Percentiles rank a stretch among this genome's conserved stretches.
Conservation (phyloP, 331 rosid species). For the Quercus lobata region DNA sequence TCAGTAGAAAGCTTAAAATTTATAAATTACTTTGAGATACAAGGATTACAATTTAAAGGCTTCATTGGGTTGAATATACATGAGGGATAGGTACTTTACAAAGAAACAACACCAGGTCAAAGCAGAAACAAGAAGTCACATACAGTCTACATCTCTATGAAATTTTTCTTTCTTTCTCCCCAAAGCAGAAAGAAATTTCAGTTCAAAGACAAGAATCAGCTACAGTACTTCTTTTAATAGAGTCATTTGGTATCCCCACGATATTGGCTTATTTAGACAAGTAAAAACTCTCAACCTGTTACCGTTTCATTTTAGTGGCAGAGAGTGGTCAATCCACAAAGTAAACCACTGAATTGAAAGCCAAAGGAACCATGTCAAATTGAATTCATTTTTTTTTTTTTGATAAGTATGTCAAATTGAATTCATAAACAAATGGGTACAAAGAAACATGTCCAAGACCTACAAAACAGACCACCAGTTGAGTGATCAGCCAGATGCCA, state of each 20-base stretch:
- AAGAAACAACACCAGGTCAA: not conserved
- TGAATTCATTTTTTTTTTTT: too few species aligned
- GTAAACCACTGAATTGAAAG: not conserved
- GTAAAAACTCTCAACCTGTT: not conserved
- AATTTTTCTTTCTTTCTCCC: not conserved
- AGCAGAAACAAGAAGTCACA: not conserved
- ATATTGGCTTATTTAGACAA: not conserved
- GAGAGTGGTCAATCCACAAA: not conserved
- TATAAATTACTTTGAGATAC: not conserved
- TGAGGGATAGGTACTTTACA: not conserved
- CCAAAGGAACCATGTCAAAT: constrained; percentile 7
- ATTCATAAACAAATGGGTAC: constrained; percentile 3
- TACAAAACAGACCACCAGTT: constrained; percentile 17
- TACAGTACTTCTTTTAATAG: not conserved
- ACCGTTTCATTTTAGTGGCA: not conserved
- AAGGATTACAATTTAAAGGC: not conserved
- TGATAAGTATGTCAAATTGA: constrained; percentile 15
- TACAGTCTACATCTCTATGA: not conserved
- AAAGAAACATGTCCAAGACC: constrained; percentile 4
- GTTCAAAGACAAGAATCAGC: constrained; percentile 3
- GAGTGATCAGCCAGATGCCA: constrained; percentile 9
- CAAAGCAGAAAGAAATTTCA: constrained; percentile 13
- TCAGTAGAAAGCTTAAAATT: not conserved
- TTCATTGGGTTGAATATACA: not conserved
- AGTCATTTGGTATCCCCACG: not conserved